phyloP scores from a whole-genome alignment of 2,329 filamentous ascomycete species.

The Aspergillus spinulosporus region DNA sequence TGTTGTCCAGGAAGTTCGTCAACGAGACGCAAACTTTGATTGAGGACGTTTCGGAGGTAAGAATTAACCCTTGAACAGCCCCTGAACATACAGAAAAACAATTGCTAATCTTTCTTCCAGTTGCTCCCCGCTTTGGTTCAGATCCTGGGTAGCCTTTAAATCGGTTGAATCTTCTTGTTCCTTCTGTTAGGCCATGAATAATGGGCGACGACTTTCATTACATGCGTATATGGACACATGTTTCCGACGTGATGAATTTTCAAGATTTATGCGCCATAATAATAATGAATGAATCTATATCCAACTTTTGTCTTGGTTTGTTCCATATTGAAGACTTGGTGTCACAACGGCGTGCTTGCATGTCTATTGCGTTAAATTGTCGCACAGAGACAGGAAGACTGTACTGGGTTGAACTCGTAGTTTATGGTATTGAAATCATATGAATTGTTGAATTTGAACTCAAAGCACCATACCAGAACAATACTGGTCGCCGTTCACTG shows the following conservation, averaged over 20 bases:
- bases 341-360: background rate
- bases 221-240: constrained; percentile 26
- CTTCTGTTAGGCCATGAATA: constrained; percentile 24
- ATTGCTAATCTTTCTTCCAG: constrained; percentile 22
- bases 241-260: constrained; percentile 5
- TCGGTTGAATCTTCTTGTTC: constrained; percentile 1
- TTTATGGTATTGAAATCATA: background rate
- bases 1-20: constrained; percentile 25
- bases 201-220: constrained; percentile 29
- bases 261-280: constrained; percentile 11
- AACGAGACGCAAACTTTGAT: constrained; percentile 32
- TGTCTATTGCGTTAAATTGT: background rate
- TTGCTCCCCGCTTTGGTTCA: constrained; percentile 32
- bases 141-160: constrained; percentile 32
- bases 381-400: too few relatives aligned
- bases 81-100: background rate
- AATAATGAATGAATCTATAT: constrained; percentile 21
- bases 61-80: constrained; percentile 2
- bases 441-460: too few relatives aligned
- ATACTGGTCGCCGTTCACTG: background rate
- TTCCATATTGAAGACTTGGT: background rate
- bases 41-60: constrained; percentile 34
- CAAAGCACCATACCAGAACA: too few relatives aligned
- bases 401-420: background rate
- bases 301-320: constrained; percentile 37